These are phyloP conservation scores for Artemisia annua DNA, from an alignment of 129 eudicot species.

Conservation along the genomic window DNA sequence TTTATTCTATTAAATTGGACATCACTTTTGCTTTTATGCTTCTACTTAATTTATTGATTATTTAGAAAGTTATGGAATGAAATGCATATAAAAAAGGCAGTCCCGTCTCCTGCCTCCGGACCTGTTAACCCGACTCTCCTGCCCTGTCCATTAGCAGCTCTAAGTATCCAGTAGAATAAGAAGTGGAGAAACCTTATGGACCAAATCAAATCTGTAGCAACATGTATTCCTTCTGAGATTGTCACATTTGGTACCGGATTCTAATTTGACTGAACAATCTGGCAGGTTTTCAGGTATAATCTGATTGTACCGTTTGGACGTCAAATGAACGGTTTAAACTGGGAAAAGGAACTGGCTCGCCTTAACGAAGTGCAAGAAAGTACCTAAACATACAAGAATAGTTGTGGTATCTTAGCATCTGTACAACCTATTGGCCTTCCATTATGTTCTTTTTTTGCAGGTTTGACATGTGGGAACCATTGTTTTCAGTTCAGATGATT, in stretches of 20 bases:
- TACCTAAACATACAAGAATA: conserved; percentile 16
- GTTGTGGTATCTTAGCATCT: background rate
- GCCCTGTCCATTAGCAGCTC: no score
- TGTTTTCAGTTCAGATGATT: background rate
- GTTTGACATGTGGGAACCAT: background rate
- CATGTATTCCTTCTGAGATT: no score
- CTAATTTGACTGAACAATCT: background rate
- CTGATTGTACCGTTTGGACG: conserved; percentile 95
- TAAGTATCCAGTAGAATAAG: no score
- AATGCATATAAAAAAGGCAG: no score
- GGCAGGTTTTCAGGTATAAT: conserved; percentile 82
- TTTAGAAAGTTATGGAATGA: no score
- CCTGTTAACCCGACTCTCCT: background rate
- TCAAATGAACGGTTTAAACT: conserved; percentile 78
- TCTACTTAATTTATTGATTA: no score
- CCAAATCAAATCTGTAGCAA: no score
- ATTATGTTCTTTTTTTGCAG: background rate
- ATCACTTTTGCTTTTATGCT: background rate
- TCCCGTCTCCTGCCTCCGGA: no score
- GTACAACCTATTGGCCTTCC: background rate
- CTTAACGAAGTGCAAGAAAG: conserved; percentile 39
- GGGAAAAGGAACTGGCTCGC: conserved; percentile 76
- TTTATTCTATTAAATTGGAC: background rate
- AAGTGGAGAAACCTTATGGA: no score
- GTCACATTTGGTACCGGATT: background rate